A percentile compares a stretch with the other conserved stretches of the same genome.
phyloP scores from a whole-genome alignment of 164 flowering plant genomes.

The Tetrastigma voinierianum region DNA sequence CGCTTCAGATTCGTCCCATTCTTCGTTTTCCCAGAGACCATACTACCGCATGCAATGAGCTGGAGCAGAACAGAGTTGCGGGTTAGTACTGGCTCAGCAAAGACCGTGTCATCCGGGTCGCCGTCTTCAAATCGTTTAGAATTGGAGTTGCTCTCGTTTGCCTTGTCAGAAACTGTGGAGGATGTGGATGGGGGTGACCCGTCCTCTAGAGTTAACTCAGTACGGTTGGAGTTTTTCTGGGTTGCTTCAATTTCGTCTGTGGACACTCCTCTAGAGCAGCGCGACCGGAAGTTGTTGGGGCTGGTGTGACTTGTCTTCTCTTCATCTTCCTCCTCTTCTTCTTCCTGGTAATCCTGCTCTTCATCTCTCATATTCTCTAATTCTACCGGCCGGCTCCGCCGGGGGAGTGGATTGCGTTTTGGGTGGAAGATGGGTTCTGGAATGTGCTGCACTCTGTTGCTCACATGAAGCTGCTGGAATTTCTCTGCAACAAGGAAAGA shows the following conservation, averaged over 20 bases:
- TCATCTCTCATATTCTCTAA: slow-evolving; percentile 2
- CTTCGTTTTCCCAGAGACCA: slow-evolving; percentile 28
- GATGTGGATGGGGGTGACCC: slow-evolving; percentile 37
- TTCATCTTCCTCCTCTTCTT: slow-evolving; percentile 29
- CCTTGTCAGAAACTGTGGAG: slow-evolving; percentile 36
- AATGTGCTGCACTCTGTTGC: slow-evolving; percentile 21
- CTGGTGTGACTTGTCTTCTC: slow-evolving; percentile 40
- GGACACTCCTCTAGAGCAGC: slow-evolving; percentile 65
- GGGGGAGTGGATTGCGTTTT: slow-evolving; percentile 6
- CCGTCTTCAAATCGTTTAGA: slow-evolving; percentile 36
- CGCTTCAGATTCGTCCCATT: slow-evolving; percentile 19
- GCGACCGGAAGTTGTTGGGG: slow-evolving; percentile 41
- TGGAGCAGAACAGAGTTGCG: slow-evolving; percentile 66
- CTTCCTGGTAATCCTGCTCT: slow-evolving; percentile 4
- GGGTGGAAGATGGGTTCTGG: slow-evolving; percentile 26
- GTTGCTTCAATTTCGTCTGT: slow-evolving; percentile 46
- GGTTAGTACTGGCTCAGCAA: slow-evolving; percentile 15
- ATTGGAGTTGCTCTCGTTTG: slow-evolving; percentile 6
- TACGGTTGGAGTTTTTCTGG: slow-evolving; percentile 11
- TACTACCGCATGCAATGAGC: slow-evolving; percentile 72
- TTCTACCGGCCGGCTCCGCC: slow-evolving; percentile 9
- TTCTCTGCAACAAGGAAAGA: slow-evolving; percentile 26
- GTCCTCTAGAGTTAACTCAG: slow-evolving; percentile 19
- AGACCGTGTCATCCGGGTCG: slow-evolving; percentile 10
- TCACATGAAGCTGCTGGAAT: slow-evolving; percentile 37